phyloP scores from a whole-genome alignment of 108 stramenopile genomes.

The Cyclotella sp. region DNA sequence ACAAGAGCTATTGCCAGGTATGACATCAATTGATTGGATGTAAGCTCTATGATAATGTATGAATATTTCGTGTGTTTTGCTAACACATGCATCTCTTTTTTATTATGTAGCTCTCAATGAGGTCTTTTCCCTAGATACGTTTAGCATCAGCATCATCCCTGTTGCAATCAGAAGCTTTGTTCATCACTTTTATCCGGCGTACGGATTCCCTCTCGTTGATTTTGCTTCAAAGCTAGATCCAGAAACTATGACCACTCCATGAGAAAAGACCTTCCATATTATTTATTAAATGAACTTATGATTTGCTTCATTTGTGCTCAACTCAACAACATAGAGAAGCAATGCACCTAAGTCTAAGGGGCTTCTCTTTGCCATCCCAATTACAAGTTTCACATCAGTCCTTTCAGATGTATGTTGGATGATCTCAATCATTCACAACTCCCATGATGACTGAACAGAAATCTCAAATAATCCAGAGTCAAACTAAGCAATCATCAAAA shows the following conservation, averaged over 20 bases:
- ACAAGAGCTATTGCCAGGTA: conserved; percentile 57
- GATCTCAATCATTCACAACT: too few species aligned
- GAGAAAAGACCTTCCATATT: too few species aligned
- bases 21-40: neutral
- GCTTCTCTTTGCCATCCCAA: too few species aligned
- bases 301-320: too few species aligned
- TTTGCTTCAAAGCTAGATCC: conserved; percentile 32
- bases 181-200: conserved; percentile 91
- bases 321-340: too few species aligned
- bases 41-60: neutral
- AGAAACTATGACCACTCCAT: neutral
- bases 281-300: too few species aligned
- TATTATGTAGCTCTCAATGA: conserved; percentile 47
- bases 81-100: neutral
- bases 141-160: conserved; percentile 78
- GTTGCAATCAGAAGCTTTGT: conserved; percentile 85
- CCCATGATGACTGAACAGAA: too few species aligned
- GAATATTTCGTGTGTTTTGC: neutral
- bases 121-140: conserved; percentile 74
- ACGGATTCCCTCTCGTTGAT: conserved; percentile 59
- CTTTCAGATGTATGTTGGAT: too few species aligned
- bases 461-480: too few species aligned
- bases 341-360: too few species aligned
- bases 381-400: too few species aligned
- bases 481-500: too few species aligned